Conservation (phyloP, 2,329 filamentous ascomycete genomes). For the Pseudogymnoascus pannorum region DNA sequence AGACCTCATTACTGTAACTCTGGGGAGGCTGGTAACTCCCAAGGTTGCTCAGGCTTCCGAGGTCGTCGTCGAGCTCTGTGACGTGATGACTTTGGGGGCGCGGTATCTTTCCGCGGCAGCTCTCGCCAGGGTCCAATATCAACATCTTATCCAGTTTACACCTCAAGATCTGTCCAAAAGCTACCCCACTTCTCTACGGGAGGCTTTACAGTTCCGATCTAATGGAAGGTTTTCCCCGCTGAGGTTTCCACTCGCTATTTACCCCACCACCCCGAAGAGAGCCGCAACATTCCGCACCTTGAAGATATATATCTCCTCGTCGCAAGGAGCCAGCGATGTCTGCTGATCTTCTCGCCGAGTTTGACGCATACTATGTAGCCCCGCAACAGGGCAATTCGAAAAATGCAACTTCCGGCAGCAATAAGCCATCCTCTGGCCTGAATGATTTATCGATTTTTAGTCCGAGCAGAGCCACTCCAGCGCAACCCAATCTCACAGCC, state of each 20-base stretch:
- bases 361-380: slow-evolving; percentile 42
- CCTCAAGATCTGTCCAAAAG: slow-evolving; percentile 1
- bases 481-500: not conserved
- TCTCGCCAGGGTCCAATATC: not conserved
- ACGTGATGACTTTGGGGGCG: not conserved
- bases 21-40: slow-evolving; percentile 5
- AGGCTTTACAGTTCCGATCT: not conserved
- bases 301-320: not conserved
- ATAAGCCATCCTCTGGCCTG: slow-evolving; percentile 4
- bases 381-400: slow-evolving; percentile 21
- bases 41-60: slow-evolving; percentile 5
- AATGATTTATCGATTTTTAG: slow-evolving; percentile 4
- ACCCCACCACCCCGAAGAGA: slow-evolving; percentile 21
- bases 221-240: not conserved
- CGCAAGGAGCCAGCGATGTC: slow-evolving; percentile 42
- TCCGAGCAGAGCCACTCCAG: not conserved
- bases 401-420: not conserved
- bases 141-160: not conserved
- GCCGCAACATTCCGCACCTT: slow-evolving; percentile 13
- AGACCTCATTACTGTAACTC: slow-evolving; percentile 40
- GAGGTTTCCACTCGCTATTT: not conserved
- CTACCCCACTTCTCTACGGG: not conserved
- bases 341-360: slow-evolving; percentile 58
- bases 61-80: not conserved
- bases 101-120: not conserved